These are phyloP conservation scores for Beauveria pseudobassiana DNA, from an alignment of 2,329 filamentous ascomycete genomes.

Conservation along the genomic window DNA sequence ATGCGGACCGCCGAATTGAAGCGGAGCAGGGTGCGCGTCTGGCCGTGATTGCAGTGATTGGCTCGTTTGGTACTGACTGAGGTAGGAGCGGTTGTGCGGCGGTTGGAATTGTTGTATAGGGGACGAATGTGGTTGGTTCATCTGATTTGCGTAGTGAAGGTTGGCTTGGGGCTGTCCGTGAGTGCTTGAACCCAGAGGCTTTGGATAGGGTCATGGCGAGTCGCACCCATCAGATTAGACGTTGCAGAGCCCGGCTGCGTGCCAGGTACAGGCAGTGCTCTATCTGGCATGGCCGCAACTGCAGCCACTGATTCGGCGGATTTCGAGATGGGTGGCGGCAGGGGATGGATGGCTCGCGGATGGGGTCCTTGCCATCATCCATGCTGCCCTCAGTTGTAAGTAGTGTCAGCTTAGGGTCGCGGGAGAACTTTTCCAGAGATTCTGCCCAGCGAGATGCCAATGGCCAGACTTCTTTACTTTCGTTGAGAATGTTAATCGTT, in stretches of 20 bases:
- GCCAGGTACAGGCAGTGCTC: constrained; percentile 16
- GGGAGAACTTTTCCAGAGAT: constrained; percentile 39
- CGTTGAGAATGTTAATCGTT: constrained; percentile 37
- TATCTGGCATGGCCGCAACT: constrained; percentile 9
- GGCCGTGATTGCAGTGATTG: constrained; percentile 2
- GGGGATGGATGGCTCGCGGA: constrained; percentile 18
- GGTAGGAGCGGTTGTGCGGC: constrained; percentile 15
- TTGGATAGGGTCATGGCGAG: not conserved
- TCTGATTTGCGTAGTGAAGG: not conserved
- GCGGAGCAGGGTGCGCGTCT: constrained; percentile 15
- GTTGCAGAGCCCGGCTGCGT: constrained; percentile 19
- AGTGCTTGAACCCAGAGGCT: not conserved
- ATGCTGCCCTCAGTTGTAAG: constrained; percentile 38
- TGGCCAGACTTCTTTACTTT: constrained; percentile 45
- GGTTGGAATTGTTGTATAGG: not conserved
- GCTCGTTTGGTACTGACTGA: constrained; percentile 6
- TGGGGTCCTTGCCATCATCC: constrained; percentile 37
- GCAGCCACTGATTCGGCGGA: constrained; percentile 13
- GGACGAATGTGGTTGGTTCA: not conserved
- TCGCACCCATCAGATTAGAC: not conserved
- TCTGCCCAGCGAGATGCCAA: constrained; percentile 46
- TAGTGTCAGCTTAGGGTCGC: constrained; percentile 33
- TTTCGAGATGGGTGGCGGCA: constrained; percentile 9
- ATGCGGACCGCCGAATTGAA: constrained; percentile 9
- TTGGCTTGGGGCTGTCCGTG: not conserved